Base-by-base conservation (phyloP, 805 yeast species). In the Schizosaccharomyces octosporus region DNA sequence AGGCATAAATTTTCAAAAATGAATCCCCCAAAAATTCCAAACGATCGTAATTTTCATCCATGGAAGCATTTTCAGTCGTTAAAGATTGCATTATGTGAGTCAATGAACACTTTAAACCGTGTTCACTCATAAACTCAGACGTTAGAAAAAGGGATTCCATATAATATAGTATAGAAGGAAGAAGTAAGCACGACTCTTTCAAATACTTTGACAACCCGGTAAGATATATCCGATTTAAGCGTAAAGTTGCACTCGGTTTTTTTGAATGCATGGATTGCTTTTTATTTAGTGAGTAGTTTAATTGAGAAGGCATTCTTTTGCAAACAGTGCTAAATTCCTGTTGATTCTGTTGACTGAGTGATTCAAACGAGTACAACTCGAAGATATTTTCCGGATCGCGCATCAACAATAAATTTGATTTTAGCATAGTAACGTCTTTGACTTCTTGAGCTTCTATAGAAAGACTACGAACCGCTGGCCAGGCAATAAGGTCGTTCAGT, bases 21-120 rank as follows among this genome's bases (percentile, higher is more conserved):
- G 59, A 48, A 29, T 61, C 62, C 24, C 62, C 62, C 29, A 45
- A 55, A 17, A 61, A 55, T 55, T 61, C 62, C 15, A 57, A 32
- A n/a, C 62, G 54, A 11, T 61, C 62, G 41, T 58, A 58, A 19
- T 58, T 48, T 11, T 43, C 24, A 42, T 42, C 58, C 61, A 58
- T 43, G 24, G 42, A 42, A 21, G 58, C 45, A n/a, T 43, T 21
- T 36, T 43, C 58, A n/a, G 55, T 43, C 9, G 62, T 45, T 32
- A 57, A 57, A 27, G 62, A 61, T 29, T 57, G 61, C 15, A 57
- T 27, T n/a, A 48, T 31, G 42, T 29, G 32, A 39, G n/a, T 17
- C 36, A 48, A 19, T 19, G 36, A 17, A 19, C 58, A 31, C 4
- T 43, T 48, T 3, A 31, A n/a, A 9, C 42, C 27, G 42, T 57